Evolutionary conservation across 441 rosid species (phyloP).

Genomic region (Pelargonium australe): DNA sequence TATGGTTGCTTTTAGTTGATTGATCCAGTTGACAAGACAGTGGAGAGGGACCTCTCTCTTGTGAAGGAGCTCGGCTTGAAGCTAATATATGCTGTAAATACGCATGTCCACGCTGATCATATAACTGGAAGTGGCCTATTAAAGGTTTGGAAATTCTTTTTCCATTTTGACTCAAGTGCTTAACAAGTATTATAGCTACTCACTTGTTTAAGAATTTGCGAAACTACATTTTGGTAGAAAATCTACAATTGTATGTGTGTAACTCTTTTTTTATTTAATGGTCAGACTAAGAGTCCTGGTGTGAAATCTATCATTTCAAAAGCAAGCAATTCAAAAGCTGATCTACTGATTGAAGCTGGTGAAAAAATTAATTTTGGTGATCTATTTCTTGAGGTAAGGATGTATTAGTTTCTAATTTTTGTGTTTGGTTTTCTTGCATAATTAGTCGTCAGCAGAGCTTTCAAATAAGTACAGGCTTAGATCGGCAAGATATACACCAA

Average conservation of each 20-base stretch:
- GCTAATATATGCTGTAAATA: constrained; percentile 81
- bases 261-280: constrained; percentile 1
- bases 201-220: not conserved
- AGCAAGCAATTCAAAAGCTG: constrained; percentile 86
- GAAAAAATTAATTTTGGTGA: constrained; percentile 62
- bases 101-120: constrained; percentile 98
- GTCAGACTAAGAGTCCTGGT: constrained; percentile 51
- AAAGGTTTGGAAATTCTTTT: constrained; percentile 38
- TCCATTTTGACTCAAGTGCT: not conserved
- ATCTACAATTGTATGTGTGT: constrained; percentile 5
- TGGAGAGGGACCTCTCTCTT: not conserved
- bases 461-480: not conserved
- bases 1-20: constrained; percentile 48
- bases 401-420: not conserved
- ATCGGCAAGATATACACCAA: not conserved
- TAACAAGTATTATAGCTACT: not conserved
- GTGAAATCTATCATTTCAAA: constrained; percentile 71
- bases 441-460: not conserved
- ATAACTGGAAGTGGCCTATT: constrained; percentile 83
- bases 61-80: constrained; percentile 37
- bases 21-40: constrained; percentile 68
- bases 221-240: not conserved
- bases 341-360: constrained; percentile 51
- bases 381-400: constrained; percentile 57
- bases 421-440: not conserved